Percentiles rank a stretch among this genome's conserved stretches.
Evolutionary conservation across 805 yeast genomes (phyloP).

Genomic region (Saturnispora kantuleensis): DNA sequence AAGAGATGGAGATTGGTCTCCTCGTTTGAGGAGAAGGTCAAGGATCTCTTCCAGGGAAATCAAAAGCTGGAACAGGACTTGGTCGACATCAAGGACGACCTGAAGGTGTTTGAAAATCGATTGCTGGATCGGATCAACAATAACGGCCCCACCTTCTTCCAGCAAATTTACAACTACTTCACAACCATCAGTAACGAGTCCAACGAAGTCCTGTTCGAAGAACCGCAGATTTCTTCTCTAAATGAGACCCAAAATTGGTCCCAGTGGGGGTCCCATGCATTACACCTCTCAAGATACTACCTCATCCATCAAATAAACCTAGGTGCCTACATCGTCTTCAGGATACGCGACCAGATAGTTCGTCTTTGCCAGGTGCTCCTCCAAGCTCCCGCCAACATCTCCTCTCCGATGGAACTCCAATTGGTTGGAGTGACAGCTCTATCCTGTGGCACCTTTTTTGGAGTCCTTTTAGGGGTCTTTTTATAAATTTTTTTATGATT

Average conservation of each 20-base stretch:
- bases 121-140: neutral
- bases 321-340: neutral
- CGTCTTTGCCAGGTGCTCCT: neutral
- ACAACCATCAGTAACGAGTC: too few relatives aligned
- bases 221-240: too few relatives aligned
- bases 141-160: neutral
- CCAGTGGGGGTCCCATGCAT: too few relatives aligned
- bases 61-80: slow-evolving; percentile 15
- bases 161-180: too few relatives aligned
- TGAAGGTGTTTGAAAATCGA: slow-evolving; percentile 9
- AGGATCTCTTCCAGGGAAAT: slow-evolving; percentile 35
- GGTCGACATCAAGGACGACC: slow-evolving; percentile 13
- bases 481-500: neutral
- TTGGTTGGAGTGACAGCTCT: too few relatives aligned
- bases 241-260: too few relatives aligned
- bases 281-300: neutral
- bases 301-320: neutral
- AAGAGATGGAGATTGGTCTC: slow-evolving; percentile 72
- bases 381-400: neutral
- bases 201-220: too few relatives aligned
- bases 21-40: slow-evolving; percentile 75
- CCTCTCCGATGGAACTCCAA: neutral
- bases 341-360: neutral
- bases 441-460: neutral
- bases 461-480: neutral